Evolutionary conservation across 2,329 filamentous ascomycete species (phyloP).

Genomic region (Xylariaceae sp.): DNA sequence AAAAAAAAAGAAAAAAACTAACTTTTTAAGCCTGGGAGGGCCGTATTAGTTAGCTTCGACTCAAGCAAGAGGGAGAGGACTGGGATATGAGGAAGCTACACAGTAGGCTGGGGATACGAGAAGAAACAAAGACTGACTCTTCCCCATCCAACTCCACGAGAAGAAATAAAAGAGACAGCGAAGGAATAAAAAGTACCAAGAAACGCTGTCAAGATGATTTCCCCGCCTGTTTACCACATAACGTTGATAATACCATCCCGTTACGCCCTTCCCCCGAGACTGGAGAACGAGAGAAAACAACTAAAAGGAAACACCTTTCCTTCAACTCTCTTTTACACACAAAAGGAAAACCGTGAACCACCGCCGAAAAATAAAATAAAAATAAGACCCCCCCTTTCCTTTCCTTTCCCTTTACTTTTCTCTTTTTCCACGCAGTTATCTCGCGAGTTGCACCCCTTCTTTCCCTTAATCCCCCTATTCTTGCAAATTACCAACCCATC

Average conservation of each 20-base stretch:
- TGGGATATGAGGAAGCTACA: no score
- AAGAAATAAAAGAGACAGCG: background rate
- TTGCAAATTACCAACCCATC: conserved; percentile 15
- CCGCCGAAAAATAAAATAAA: background rate
- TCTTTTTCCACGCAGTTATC: conserved; percentile 9
- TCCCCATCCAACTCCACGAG: conserved; percentile 20
- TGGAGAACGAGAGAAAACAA: conserved; percentile 2
- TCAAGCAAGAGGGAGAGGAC: background rate
- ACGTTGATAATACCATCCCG: conserved; percentile 7
- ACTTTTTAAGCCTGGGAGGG: no score
- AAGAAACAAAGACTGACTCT: conserved; percentile 9
- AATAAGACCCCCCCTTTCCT: no score
- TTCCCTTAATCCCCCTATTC: background rate
- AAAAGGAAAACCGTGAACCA: conserved; percentile 1
- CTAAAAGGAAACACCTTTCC: conserved; percentile 13
- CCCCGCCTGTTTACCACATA: conserved; percentile 9
- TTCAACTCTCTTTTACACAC: conserved; percentile 18
- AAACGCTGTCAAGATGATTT: background rate
- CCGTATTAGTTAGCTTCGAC: background rate
- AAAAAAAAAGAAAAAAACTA: no score
- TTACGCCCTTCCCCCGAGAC: conserved; percentile 8
- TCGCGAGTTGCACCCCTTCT: background rate
- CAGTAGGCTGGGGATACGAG: background rate
- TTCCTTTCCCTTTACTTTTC: conserved; percentile 6
- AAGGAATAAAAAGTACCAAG: background rate